A percentile compares a stretch with the other conserved stretches of the same genome.
phyloP scores from a whole-genome alignment of 1,139 yeast genomes.

The Scheffersomyces illinoinensis region DNA sequence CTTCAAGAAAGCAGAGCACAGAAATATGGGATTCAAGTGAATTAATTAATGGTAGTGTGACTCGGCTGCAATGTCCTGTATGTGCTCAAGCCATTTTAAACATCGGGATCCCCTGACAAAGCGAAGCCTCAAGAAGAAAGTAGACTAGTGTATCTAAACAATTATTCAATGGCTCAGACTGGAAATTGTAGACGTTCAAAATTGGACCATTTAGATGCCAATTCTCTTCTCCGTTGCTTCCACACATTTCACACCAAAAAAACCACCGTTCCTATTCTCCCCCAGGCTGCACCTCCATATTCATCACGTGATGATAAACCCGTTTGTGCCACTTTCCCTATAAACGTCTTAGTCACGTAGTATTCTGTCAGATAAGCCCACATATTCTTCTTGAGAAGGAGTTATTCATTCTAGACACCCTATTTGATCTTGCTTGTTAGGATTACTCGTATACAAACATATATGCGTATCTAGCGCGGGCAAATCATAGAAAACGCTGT shows the following conservation, averaged over 20 bases:
- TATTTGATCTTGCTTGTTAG: not conserved
- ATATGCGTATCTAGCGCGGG: not conserved
- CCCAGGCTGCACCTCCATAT: not conserved
- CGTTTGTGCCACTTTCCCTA: not conserved
- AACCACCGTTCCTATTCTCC: not conserved
- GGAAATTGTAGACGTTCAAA: not conserved
- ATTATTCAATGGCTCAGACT: not conserved
- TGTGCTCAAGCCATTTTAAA: not conserved
- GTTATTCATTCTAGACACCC: not conserved
- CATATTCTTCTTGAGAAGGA: not conserved
- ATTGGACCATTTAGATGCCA: not conserved
- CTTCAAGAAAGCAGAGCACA: not conserved
- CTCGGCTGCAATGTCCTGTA: not conserved
- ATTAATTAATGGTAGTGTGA: not conserved
- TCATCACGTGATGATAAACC: not conserved
- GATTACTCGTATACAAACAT: not conserved
- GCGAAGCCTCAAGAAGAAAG: not conserved
- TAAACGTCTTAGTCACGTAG: not conserved
- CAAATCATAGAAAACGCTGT: not conserved
- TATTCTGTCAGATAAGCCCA: not conserved
- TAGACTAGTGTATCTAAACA: not conserved
- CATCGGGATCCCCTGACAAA: not conserved
- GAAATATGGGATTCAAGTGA: not conserved
- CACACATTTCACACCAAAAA: not conserved
- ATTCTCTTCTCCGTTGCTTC: not conserved